These are phyloP conservation scores for Inonotus obliquus DNA, from an alignment of 1,284 basidiomycete species.

Conservation along the genomic window DNA sequence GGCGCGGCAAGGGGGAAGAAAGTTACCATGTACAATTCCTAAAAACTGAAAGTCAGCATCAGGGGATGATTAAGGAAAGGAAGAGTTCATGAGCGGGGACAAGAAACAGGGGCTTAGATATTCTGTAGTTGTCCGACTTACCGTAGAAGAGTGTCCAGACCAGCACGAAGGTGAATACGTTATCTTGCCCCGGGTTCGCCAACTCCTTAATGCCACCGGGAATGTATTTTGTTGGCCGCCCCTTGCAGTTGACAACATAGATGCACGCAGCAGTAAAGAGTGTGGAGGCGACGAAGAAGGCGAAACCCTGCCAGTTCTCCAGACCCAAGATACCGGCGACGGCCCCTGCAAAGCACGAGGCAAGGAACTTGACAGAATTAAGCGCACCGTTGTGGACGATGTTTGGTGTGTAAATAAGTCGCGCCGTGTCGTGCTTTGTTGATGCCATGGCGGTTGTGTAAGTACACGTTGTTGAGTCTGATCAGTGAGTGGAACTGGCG, in stretches of 20 bases:
- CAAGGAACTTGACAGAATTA: conserved; percentile 67
- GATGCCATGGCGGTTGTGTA: conserved; percentile 16
- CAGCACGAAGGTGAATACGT: conserved; percentile 79
- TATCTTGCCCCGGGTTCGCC: conserved; percentile 80
- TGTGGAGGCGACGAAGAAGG: conserved; percentile 66
- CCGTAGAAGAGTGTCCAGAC: conserved; percentile 89
- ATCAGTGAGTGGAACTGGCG: neutral
- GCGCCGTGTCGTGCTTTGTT: conserved; percentile 44
- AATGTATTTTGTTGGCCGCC: conserved; percentile 54
- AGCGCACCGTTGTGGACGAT: conserved; percentile 65
- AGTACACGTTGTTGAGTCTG: neutral
- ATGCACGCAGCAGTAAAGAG: conserved; percentile 62
- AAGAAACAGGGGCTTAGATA: conserved; percentile 10
- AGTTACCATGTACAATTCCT: conserved; percentile 43
- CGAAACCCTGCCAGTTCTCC: conserved; percentile 78
- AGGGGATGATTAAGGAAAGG: neutral
- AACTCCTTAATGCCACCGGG: conserved; percentile 60
- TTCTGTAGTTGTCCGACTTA: conserved; percentile 35
- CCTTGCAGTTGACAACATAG: conserved; percentile 65
- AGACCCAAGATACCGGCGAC: conserved; percentile 84
- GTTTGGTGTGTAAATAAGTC: conserved; percentile 68
- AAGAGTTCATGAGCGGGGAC: neutral
- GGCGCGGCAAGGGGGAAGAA: neutral
- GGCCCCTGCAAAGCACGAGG: conserved; percentile 79
- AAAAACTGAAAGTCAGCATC: neutral